These are phyloP conservation scores for Agrostemma githago DNA, from an alignment of 148 eudicot species.

Conservation along the genomic window DNA sequence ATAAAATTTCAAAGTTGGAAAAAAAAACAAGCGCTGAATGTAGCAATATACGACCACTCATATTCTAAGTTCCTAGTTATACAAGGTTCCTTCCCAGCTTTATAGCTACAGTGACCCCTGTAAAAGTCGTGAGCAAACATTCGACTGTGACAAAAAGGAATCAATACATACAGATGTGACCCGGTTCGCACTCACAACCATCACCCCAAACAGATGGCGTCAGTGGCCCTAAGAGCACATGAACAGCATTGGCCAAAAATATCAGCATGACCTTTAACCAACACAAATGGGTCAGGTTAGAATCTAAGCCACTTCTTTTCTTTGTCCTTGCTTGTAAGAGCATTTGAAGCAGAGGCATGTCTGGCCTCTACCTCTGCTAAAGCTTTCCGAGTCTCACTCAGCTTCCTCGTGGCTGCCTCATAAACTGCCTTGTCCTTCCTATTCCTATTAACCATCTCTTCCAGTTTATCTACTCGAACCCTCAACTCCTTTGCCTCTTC, in stretches of 20 bases:
- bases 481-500: slow-evolving; percentile 79
- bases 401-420: slow-evolving; percentile 81
- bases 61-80: neutral
- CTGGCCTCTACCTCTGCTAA: slow-evolving; percentile 60
- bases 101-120: no score
- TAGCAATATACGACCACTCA: neutral
- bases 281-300: slow-evolving; percentile 21
- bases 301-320: slow-evolving; percentile 96
- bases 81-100: neutral
- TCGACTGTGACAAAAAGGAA: no score
- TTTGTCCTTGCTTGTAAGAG: slow-evolving; percentile 63
- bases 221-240: neutral
- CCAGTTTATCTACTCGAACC: slow-evolving; percentile 50
- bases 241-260: neutral
- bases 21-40: neutral
- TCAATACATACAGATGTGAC: no score
- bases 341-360: slow-evolving; percentile 75
- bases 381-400: slow-evolving; percentile 61
- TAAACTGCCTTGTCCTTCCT: slow-evolving; percentile 76
- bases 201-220: no score
- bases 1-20: neutral
- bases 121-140: no score
- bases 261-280: neutral
- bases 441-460: slow-evolving; percentile 79
- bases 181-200: no score